phyloP scores from a whole-genome alignment of 148 eudicot species.

The Silene uniflora region DNA sequence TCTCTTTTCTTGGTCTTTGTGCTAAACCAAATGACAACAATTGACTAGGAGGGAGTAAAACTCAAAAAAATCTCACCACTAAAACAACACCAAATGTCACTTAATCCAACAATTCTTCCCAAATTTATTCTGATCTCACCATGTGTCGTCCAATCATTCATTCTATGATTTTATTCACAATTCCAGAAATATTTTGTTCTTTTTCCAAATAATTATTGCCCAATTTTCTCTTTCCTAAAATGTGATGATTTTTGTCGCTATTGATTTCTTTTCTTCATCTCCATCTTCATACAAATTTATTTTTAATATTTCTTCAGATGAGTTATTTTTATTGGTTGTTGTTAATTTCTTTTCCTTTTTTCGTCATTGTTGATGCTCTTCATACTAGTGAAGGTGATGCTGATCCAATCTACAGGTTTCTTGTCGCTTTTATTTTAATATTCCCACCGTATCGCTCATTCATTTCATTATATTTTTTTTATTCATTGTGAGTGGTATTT shows the following conservation, averaged over 20 bases:
- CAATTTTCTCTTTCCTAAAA: conserved; percentile 1
- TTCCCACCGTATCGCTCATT: neutral
- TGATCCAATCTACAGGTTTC: conserved; percentile 67
- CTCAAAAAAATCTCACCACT: neutral
- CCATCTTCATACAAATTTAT: no score
- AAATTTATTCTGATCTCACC: neutral
- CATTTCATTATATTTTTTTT: neutral
- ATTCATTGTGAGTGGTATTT: neutral
- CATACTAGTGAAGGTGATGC: conserved; percentile 53
- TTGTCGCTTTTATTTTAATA: neutral
- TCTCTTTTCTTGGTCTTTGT: no score
- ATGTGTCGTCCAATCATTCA: conserved; percentile 1
- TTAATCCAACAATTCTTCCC: neutral
- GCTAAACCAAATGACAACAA: no score
- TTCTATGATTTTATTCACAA: neutral
- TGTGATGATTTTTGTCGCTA: conserved; percentile 19
- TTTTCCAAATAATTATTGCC: neutral
- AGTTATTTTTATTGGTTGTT: conserved; percentile 21
- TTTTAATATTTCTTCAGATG: conserved; percentile 21
- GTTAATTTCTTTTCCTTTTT: conserved; percentile 25
- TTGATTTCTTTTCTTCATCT: neutral
- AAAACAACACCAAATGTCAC: neutral
- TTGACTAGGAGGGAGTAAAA: no score
- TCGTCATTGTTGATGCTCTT: conserved; percentile 28
- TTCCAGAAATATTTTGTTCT: conserved; percentile 9